Percentiles rank a stretch among this genome's conserved stretches.
phyloP scores from a whole-genome alignment of 108 stramenopile genomes.

The Stephanodiscus triporus region DNA sequence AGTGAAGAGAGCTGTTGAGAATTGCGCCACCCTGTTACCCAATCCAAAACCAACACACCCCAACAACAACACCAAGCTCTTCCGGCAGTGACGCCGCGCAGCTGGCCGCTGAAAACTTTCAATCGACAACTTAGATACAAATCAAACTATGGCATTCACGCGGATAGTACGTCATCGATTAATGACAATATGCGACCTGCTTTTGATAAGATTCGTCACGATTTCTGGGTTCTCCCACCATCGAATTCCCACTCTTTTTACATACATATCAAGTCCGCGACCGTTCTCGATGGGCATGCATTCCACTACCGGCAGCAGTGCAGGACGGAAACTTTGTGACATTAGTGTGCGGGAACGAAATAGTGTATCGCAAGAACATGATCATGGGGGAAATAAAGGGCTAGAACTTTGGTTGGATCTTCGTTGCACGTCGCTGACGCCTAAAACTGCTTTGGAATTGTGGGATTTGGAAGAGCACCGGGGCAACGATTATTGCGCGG shows the following conservation, averaged over 20 bases:
- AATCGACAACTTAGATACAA: too few species aligned
- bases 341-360: not conserved
- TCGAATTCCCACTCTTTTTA: too few species aligned
- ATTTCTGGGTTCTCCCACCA: not conserved
- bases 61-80: too few species aligned
- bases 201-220: not conserved
- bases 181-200: not conserved
- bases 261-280: not conserved
- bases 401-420: constrained; percentile 36
- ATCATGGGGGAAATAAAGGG: not conserved
- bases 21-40: too few species aligned
- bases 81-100: too few species aligned
- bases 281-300: not conserved
- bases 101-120: too few species aligned
- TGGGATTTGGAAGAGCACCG: constrained; percentile 15
- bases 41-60: too few species aligned
- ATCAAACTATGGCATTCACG: too few species aligned
- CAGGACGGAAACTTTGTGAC: not conserved
- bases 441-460: constrained; percentile 26
- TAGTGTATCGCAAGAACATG: not conserved
- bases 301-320: not conserved
- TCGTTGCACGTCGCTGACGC: constrained; percentile 19
- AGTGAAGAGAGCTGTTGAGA: too few species aligned
- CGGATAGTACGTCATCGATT: not conserved
- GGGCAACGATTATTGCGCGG: not conserved